Base-by-base conservation (phyloP, 495 filamentous ascomycete species). In the Delitschia confertaspora region DNA sequence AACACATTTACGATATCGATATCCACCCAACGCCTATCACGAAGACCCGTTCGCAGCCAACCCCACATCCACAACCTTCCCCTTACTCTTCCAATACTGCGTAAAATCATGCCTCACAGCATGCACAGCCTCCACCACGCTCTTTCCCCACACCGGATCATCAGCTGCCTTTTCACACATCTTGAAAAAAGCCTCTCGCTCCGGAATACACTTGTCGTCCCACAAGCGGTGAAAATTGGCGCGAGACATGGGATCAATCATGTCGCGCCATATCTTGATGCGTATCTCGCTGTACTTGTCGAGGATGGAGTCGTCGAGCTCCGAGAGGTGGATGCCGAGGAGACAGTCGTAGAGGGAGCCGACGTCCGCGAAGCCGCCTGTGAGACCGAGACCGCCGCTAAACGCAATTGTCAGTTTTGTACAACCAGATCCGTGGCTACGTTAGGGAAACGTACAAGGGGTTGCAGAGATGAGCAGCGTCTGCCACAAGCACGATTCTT, bases 331-430 rank as follows among this genome's bases (percentile, higher is more conserved):
- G 24, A 80, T 72, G 1, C 74, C 75, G 17, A 65, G 58, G 2
- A 80, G 60, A 35, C 71, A 71, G 42, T 80, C 75, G 38, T 64
- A 73, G n/a, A 80, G 64, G 1, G 69, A 69, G 18, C 73, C 73
- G 1, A 78, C 64, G 41, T 80, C 76, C 9, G 71, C 74, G 19
- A 80, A 70, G 0, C 76, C 76, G 8, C 75, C 75, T 0, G 75
- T 79, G 32, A 80, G 69, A 2, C 76, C 76, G 27, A 79, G 60
- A 4, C 76, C 75, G 38, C 76, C 76, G 53, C 51, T 54, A 25
- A 14, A n/a, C 11, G 2, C 29, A 31, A 31, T 11, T 2, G 6
- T 31, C 5, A n/a, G 24, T 16, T 3, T 14, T 7, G 44, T 30
- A 49, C 41, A 21, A 52, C 20, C 10, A 6, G 17, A 3, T 14